Evolutionary conservation across 1,284 basidiomycete genomes (phyloP), one percentile per base, ranked within the genome.

Genomic region (Cutaneotrichosporon sp.): DNA sequence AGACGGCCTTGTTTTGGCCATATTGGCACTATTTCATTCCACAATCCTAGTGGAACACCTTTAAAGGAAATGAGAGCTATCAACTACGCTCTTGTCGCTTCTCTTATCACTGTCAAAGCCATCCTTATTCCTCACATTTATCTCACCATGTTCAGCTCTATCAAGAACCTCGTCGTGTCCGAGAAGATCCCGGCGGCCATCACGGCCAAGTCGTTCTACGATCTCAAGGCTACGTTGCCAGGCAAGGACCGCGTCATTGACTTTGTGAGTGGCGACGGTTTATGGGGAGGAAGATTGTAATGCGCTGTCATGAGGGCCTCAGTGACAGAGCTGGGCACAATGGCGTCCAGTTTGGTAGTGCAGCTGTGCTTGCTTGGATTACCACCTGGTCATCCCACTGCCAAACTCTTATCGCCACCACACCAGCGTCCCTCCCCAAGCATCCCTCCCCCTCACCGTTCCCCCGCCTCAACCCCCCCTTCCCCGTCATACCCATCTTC

Each of bases 171-270:
- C 1, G 55, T 66, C 63, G 59, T 56, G 2, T 52, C 40, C 64
- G 79, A 81, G 68, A 65, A 63, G 18, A 64, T 81, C 42, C 75
- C 77, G 6, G 65, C 64, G 6, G 65, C 58, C 6, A 60, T 71
- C 21, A 68, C 62, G 31, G 32, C 58, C 22, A 78, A 77, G 70
- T 65, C 70, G 26, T 83, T 83, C 70, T 82, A 80, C 67, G 81
- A 82, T 47, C 76, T 83, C 60, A 75, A 78, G 66, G 79, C 80
- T 11, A 67, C 70, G 34, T 67, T 81, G 63, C 81, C 81, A 0
- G 78, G 78, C 32, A 75, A 73, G 55, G 72, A 76, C 62, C 70
- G 69, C 52, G 67, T 63, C 52, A 65, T 72, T 38, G 74, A 79
- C 65, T 79, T 81, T 74, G 76, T 76, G 64, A 69, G 76, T 56